Percentiles rank a stretch among this genome's conserved stretches.
Conservation (phyloP, 1,284 basidiomycete genomes). For the Puccinia polysora region DNA sequence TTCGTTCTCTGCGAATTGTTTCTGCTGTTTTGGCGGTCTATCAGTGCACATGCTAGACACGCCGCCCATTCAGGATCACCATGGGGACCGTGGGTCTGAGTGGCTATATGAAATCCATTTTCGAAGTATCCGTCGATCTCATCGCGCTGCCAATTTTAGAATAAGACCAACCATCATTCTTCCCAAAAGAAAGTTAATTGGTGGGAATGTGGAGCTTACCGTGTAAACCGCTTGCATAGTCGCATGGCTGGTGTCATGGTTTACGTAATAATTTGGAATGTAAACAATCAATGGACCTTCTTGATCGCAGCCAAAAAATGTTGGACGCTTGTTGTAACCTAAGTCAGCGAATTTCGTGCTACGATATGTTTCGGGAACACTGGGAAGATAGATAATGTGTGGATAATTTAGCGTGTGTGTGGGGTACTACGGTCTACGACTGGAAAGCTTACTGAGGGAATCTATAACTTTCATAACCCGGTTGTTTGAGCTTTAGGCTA, state of each 20-base stretch:
- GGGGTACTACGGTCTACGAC: not conserved
- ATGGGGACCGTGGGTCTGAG: not conserved
- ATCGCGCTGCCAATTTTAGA: not conserved
- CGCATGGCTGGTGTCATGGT: not conserved
- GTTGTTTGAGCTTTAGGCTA: constrained; percentile 8
- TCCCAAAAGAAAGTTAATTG: too few relatives aligned
- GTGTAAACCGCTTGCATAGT: constrained; percentile 21
- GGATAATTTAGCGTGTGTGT: not conserved
- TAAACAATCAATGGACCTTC: constrained; percentile 27
- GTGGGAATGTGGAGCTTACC: not conserved
- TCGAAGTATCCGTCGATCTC: constrained; percentile 17
- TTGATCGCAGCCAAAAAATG: constrained; percentile 34
- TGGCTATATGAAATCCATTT: constrained; percentile 22
- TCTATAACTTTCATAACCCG: not conserved
- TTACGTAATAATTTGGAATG: constrained; percentile 19
- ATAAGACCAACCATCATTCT: too few relatives aligned
- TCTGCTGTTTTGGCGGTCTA: constrained; percentile 22
- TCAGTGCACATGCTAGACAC: constrained; percentile 29
- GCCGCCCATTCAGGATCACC: constrained; percentile 14
- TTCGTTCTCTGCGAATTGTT: constrained; percentile 1
- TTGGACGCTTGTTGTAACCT: constrained; percentile 36
- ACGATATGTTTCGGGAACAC: constrained; percentile 18
- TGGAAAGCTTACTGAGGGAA: constrained; percentile 11
- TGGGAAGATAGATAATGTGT: not conserved
- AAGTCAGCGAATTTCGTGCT: constrained; percentile 1